Evolutionary conservation across 306 rosid genomes (phyloP).

Genomic region (Cicer arietinum): DNA sequence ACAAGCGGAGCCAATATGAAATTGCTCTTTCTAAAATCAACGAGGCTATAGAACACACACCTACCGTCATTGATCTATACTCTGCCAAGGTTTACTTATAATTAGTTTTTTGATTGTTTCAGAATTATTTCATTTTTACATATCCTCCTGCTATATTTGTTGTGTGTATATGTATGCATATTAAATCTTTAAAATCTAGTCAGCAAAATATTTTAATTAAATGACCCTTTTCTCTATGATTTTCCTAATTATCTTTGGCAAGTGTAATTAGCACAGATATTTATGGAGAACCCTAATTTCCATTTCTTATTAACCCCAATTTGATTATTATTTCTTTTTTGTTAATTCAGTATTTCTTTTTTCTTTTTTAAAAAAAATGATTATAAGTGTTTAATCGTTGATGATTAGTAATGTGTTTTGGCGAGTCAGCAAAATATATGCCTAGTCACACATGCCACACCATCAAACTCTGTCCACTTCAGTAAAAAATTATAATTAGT

Average conservation of each 20-base stretch:
- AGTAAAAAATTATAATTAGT: too few species aligned
- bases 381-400: too few species aligned
- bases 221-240: slow-evolving; percentile 11
- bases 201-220: slow-evolving; percentile 3
- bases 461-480: too few species aligned
- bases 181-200: slow-evolving; percentile 3
- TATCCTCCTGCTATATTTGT: slow-evolving; percentile 6
- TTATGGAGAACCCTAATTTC: background rate
- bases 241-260: slow-evolving; percentile 30
- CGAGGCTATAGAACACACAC: slow-evolving; percentile 93
- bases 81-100: slow-evolving; percentile 76
- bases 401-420: too few species aligned
- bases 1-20: slow-evolving; percentile 83
- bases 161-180: background rate
- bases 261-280: slow-evolving; percentile 1
- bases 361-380: too few species aligned
- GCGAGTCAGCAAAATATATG: too few species aligned
- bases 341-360: too few species aligned
- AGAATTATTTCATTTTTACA: slow-evolving; percentile 27
- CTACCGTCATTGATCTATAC: slow-evolving; percentile 96
- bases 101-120: slow-evolving; percentile 19
- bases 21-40: slow-evolving; percentile 81
- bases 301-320: too few species aligned
- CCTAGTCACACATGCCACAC: too few species aligned
- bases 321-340: too few species aligned